phyloP scores from a whole-genome alignment of 768 basidiomycete species.

The Neoboletus subvelutipes region DNA sequence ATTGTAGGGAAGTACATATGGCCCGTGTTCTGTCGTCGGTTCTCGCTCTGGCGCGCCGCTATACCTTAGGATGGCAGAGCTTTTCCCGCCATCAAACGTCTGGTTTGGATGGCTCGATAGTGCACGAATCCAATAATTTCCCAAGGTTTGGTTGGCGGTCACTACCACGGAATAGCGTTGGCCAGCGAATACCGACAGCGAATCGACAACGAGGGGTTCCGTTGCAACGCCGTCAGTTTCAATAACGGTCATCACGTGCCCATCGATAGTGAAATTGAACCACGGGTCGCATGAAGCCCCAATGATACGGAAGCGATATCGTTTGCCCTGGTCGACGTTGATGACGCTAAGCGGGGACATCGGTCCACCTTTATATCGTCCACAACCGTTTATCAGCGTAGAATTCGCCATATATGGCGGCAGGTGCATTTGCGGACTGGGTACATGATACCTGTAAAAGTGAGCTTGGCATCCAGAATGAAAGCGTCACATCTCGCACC shows the following conservation, averaged over 20 bases:
- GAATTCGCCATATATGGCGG: slow-evolving; percentile 22
- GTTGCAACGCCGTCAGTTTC: slow-evolving; percentile 43
- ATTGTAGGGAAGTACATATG: slow-evolving; percentile 8
- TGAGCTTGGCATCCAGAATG: slow-evolving; percentile 29
- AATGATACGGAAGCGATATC: slow-evolving; percentile 42
- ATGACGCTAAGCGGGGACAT: slow-evolving; percentile 32
- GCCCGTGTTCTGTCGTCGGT: slow-evolving; percentile 26
- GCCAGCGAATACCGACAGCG: slow-evolving; percentile 34
- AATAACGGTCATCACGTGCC: slow-evolving; percentile 35
- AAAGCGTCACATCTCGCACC: not conserved
- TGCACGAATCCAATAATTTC: slow-evolving; percentile 41
- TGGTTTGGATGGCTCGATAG: slow-evolving; percentile 21
- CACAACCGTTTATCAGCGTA: slow-evolving; percentile 40
- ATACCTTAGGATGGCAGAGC: slow-evolving; percentile 23
- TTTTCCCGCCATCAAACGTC: slow-evolving; percentile 33
- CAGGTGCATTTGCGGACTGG: slow-evolving; percentile 5
- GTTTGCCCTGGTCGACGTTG: slow-evolving; percentile 31
- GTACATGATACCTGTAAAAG: slow-evolving; percentile 21
- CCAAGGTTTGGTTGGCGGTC: slow-evolving; percentile 36
- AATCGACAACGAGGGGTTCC: slow-evolving; percentile 39
- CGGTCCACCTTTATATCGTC: slow-evolving; percentile 31
- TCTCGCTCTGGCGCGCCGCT: slow-evolving; percentile 24
- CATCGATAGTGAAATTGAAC: slow-evolving; percentile 29
- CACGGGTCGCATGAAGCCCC: slow-evolving; percentile 35
- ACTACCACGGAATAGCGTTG: slow-evolving; percentile 51